Evolutionary conservation across 2,329 filamentous ascomycete genomes (phyloP).

Genomic region (Neofusicoccum laricinum): DNA sequence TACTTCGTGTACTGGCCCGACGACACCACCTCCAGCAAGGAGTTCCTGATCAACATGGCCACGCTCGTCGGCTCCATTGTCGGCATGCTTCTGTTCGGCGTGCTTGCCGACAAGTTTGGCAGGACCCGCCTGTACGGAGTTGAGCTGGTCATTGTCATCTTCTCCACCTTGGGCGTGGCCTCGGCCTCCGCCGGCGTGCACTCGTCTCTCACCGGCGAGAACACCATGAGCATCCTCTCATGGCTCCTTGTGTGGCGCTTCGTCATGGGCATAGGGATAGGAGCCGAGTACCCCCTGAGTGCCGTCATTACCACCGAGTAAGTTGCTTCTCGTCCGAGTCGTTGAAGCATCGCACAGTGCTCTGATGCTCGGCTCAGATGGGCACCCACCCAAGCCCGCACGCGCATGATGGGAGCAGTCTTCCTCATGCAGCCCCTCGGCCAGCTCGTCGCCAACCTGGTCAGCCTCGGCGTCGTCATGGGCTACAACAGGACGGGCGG

Average conservation of each 20-base stretch:
- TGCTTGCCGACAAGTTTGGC: slow-evolving; percentile 37
- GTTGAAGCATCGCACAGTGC: not conserved
- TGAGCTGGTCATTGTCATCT: slow-evolving; percentile 40
- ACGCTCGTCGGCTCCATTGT: slow-evolving; percentile 40
- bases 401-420: slow-evolving; percentile 41
- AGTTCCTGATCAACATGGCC: slow-evolving; percentile 36
- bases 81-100: slow-evolving; percentile 38
- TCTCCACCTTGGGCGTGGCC: slow-evolving; percentile 37
- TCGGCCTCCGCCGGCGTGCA: slow-evolving; percentile 39
- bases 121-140: slow-evolving; percentile 40
- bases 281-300: slow-evolving; percentile 37
- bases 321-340: not conserved
- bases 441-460: slow-evolving; percentile 25
- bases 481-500: slow-evolving; percentile 12
- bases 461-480: slow-evolving; percentile 14
- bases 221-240: slow-evolving; percentile 36
- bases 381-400: slow-evolving; percentile 21
- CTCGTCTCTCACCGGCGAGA: slow-evolving; percentile 35
- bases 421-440: slow-evolving; percentile 44
- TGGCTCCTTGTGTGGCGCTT: slow-evolving; percentile 41
- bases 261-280: slow-evolving; percentile 40
- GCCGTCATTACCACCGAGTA: slow-evolving; percentile 38
- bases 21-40: slow-evolving; percentile 22
- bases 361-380: not conserved
- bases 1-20: slow-evolving; percentile 39